phyloP scores from a whole-genome alignment of 352 stramenopile genomes.

The Pelagophyceae sp. region DNA sequence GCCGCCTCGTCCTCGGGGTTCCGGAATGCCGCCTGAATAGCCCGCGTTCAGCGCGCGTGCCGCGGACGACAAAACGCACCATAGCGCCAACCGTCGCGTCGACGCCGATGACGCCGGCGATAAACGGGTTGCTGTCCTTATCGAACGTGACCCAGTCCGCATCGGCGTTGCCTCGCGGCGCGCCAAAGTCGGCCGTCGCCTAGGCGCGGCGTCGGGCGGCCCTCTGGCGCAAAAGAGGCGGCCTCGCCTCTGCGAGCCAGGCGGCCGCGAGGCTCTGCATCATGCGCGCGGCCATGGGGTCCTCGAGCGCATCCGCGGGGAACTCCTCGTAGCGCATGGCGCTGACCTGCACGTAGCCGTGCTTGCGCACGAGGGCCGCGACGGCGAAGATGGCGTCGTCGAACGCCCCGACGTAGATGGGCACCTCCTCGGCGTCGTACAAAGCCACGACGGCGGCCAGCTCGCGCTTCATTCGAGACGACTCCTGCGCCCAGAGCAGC shows the following conservation, averaged over 20 bases:
- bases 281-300: not conserved
- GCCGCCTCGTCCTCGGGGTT: not conserved
- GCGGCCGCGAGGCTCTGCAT: not conserved
- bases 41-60: no score
- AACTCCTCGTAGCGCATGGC: slow-evolving; percentile 1
- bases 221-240: not conserved
- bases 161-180: not conserved
- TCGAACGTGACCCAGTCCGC: not conserved
- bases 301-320: not conserved
- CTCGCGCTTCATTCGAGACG: not conserved
- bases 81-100: not conserved
- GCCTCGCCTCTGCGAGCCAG: not conserved
- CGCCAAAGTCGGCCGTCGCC: not conserved
- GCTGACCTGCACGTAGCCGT: not conserved
- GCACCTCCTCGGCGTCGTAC: not conserved
- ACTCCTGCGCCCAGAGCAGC: not conserved
- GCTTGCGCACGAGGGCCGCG: not conserved
- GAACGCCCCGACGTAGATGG: not conserved
- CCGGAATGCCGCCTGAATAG: not conserved
- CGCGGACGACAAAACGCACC: no score
- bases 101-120: not conserved
- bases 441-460: not conserved
- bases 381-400: not conserved
- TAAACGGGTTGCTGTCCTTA: not conserved
- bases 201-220: not conserved